Base-by-base conservation (phyloP, 345 rosid species). In the Cardamine resedifolia region DNA sequence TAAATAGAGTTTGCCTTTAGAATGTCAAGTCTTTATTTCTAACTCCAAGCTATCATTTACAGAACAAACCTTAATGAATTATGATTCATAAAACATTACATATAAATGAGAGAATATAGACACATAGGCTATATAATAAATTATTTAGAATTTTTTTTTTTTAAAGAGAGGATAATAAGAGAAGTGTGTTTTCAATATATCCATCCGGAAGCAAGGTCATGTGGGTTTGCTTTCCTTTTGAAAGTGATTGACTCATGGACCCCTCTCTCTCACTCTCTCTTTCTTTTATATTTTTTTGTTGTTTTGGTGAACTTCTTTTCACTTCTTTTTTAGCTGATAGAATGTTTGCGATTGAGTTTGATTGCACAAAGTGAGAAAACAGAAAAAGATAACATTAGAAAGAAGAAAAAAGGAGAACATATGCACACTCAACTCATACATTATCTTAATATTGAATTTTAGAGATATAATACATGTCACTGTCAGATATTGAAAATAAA, bases 181-280 rank as follows among this genome's bases (percentile, higher is more conserved):
- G 78, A 58, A 59, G 68, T 49, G 38, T 59, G 47, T 45, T 53
- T 69, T 56, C 61, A 48, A 76, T 70, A 39, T 24, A 77, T 68
- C 72, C 62, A 77, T 68, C 72, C 62, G n/a, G 76, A 58, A 65
- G 48, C 77, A 65, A 71, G 67, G 64, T 39, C 80, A 77, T 65
- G 77, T 77, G 80, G 67, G 39, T 77, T 77, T 64, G 72, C 72
- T 64, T 71, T 70, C 12, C 48, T 64, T 71, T 64, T 20, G 80
- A 71, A 65, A 71, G 72, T 70, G 80, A 77, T 48, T n/a, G 71
- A 63, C 55, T 71, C 43, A 63, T 68, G 50, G 75, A 70, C 74
- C 76, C 64, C 44, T 71, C 16, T 33, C 30, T 64, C 19, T 24
- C 65, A 36, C 59, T 50, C 56, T 53, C 11, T 51, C 69, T 68